Base-by-base conservation (phyloP, 257 asterid genomes). In the Mitragyna speciosa region DNA sequence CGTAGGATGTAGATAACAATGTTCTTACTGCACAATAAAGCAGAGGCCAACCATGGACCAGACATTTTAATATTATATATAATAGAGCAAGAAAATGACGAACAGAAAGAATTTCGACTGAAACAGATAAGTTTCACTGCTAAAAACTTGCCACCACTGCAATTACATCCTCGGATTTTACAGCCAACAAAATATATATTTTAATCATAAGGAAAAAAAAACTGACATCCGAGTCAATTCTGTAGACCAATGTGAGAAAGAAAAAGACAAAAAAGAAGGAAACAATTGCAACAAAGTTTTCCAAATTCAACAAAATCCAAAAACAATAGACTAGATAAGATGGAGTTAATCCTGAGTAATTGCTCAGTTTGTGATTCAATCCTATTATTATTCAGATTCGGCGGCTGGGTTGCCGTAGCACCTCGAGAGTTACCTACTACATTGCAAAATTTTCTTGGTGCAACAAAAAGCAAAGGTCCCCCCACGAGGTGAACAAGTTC, bases 41-140 rank as follows among this genome's bases (percentile, higher is more conserved):
- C 12, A 47, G 58, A 45, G 59, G 58, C 31, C 12, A 61, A 41
- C 24, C 12, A 24, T 63, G 79, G 79, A 76, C 79, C 71, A 76
- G 39, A 52, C 45, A 10, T 45, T 22, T 22, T 16, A 36, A 14
- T 6, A n/a, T 56, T 56, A 56, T 20, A 56, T 20, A 72, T 56
- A 17, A 28, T n/a, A 31, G 71, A 51, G 26, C 43, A n/a, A 61
- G 72, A 30, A 48, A 56, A 76, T 30, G 72, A 16, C 43, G 63
- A 63, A 68, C 39, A 51, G 36, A 17, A 12, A 12, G 28, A 28
- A 65, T 24, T 16, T 16, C 52, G 59, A 33, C 68, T n/a, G 67
- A 10, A 61, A 61, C 67, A 30, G 33, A n/a, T 61, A 61, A 61
- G 67, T 61, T 61, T 61, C 33, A 2, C 31, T 59, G 7, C 31